A percentile compares a stretch with the other conserved stretches of the same genome.
Conservation (phyloP, 1,139 yeast species). For the Groenewaldozyma sp. region DNA sequence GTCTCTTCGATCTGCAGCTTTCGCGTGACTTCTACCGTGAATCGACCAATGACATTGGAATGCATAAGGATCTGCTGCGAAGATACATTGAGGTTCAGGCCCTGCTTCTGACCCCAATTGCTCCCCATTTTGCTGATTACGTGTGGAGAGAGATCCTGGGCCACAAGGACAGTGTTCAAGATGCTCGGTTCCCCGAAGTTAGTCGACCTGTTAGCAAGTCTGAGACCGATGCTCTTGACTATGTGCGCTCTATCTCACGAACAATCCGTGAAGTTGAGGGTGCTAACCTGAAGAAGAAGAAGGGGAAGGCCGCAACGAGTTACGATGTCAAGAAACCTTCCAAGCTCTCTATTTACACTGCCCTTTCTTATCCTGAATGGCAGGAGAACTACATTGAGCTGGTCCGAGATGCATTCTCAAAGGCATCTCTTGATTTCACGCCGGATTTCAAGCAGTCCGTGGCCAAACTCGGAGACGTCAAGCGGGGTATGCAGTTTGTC, state of each 20-base stretch:
- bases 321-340: slow-evolving; percentile 68
- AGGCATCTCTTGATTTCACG: slow-evolving; percentile 22
- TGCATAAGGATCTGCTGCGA: slow-evolving; percentile 77
- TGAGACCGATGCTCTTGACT: slow-evolving; percentile 58
- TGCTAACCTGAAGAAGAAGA: slow-evolving; percentile 79
- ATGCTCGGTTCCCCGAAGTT: slow-evolving; percentile 70
- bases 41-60: slow-evolving; percentile 48
- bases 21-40: slow-evolving; percentile 97
- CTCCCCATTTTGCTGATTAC: slow-evolving; percentile 93
- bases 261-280: slow-evolving; percentile 91
- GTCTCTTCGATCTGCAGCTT: slow-evolving; percentile 88
- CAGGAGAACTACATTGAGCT: slow-evolving; percentile 80
- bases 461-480: slow-evolving; percentile 44
- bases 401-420: slow-evolving; percentile 68
- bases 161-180: slow-evolving; percentile 50
- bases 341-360: slow-evolving; percentile 59
- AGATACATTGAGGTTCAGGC: slow-evolving; percentile 82
- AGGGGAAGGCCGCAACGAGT: slow-evolving; percentile 57
- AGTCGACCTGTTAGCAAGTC: slow-evolving; percentile 54
- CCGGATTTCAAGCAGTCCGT: slow-evolving; percentile 32
- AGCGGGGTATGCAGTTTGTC: slow-evolving; percentile 97
- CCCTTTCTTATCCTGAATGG: slow-evolving; percentile 92
- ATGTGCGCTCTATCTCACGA: slow-evolving; percentile 70
- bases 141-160: slow-evolving; percentile 76
- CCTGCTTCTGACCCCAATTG: slow-evolving; percentile 78